Evolutionary conservation across 345 rosid species (phyloP), one percentile per base, ranked within the genome.

Genomic region (Ricinus communis): DNA sequence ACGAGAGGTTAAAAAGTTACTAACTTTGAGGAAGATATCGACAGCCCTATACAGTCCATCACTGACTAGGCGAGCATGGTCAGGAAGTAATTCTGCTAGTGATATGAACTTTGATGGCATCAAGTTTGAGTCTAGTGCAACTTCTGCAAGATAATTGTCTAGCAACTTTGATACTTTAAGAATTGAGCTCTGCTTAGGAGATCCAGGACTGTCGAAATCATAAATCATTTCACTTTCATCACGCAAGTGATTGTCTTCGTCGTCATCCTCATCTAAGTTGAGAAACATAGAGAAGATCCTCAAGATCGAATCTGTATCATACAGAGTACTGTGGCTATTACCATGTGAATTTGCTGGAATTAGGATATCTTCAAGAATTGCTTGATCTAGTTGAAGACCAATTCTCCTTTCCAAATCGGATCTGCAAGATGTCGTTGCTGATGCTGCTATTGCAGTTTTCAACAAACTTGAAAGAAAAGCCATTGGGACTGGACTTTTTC

Each of bases 321-420:
- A 90, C 85, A 89, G 75, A 0, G 87, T 77, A 79, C 74, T 60
- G 57, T 87, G 88, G 79, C 61, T 84, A 73, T 74, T 82, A 67
- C 88, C 91, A 15, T 76, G 81, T 28, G 87, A 78, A 70, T 82
- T 85, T 53, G 84, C 75, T 1, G 98, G 99, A 41, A 95, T 87
- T 52, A 95, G 86, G 71, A 95, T 84, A 76, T 95, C 99, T 79
- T 92, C 99, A n/a, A 90, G 97, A 74, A 95, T 95, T 18, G 99
- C 97, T 76, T 95, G 99, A 73, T 95, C 98, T 28, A 95, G 84
- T 56, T 95, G 99, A 54, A 92, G 91, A 62, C 98, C 97, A 0
- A 95, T 90, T 45, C 99, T 81, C 69, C 97, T 77, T 79, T 95
- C 99, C 64, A 95, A 77, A 76, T 95, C 97, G 0, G 96, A 84